phyloP scores from a whole-genome alignment of 306 rosid genomes.

The Begonia masoniana region DNA sequence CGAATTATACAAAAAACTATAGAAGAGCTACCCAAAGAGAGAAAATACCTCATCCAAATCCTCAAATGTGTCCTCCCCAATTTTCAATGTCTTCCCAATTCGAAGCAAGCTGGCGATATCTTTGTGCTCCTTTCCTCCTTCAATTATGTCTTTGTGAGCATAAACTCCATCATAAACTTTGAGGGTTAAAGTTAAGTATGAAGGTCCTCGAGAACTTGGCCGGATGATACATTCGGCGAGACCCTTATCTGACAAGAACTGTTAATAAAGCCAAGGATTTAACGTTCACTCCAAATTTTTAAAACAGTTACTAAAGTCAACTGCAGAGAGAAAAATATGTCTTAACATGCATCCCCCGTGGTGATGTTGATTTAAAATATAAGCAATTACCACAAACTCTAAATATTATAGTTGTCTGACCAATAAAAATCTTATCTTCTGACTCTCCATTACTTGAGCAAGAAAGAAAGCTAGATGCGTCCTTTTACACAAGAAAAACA shows the following conservation, averaged over 20 bases:
- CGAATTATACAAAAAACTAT: no score
- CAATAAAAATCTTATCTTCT: no score
- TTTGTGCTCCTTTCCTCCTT: conserved; percentile 97
- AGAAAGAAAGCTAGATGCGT: no score
- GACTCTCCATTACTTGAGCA: no score
- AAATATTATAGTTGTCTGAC: no score
- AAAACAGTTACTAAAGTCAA: neutral
- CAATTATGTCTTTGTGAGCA: conserved; percentile 94
- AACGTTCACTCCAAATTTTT: neutral
- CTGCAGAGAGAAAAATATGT: neutral
- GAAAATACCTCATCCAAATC: conserved; percentile 87
- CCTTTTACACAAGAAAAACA: no score
- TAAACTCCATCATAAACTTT: conserved; percentile 90
- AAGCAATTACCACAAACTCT: no score
- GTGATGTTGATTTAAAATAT: no score
- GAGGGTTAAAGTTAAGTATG: conserved; percentile 77
- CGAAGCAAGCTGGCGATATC: conserved; percentile 94
- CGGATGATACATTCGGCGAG: conserved; percentile 92
- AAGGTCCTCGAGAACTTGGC: conserved; percentile 96
- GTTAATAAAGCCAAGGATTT: conserved; percentile 10
- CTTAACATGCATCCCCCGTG: no score
- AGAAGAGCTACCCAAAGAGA: neutral
- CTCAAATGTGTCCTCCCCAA: conserved; percentile 97
- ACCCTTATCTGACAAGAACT: conserved; percentile 90
- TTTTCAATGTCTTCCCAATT: conserved; percentile 88